Base-by-base conservation (phyloP, 129 eudicot genomes). In the Tanacetum coccineum region DNA sequence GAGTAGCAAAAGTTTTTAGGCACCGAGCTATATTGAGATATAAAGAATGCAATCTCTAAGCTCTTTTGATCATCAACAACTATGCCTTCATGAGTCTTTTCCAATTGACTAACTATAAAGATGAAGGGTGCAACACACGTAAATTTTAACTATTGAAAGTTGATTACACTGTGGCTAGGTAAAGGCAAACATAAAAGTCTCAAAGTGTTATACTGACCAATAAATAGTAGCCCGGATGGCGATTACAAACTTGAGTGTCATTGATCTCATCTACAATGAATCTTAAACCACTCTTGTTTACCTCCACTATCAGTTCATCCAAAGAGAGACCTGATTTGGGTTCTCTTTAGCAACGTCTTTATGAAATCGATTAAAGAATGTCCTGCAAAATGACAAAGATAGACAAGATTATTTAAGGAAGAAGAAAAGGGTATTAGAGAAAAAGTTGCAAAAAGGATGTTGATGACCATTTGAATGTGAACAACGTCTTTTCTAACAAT, bases 241-340 rank as follows among this genome's bases (percentile, higher is more conserved):
- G 77, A 55, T 71, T 76, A 78, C 87, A 88, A 66, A 80, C 77
- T 74, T 81, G 77, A 45, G 76, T 18, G 73, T 88, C 87, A 62
- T 93, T 83, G 62, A 82, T 79, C 80, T 92, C 89, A 68, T 90
- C 86, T 22, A 77, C 32, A 77, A 70, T 80, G 86, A 62, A 82
- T 13, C 57, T 83, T 76, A 86, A 56, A 61, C 87, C 88, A 55
- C 76, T 59, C 22, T 77, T 72, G 73, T 79, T 61, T 56, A 82
- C 61, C 72, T 76, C 87, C 75, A 64, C 72, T 68, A 86, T 66
- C 67, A 84, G 81, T 73, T 76, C 84, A 70, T 79, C 92, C 80
- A 86, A 76, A 47, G 86, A 78, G 70, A 81, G 86, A 13, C 85
- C 85, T 76, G 92, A 84, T 86, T 64, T 78, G 63, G 92, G 95